Base-by-base conservation (phyloP, 2,329 filamentous ascomycete species). In the Chaetomium strumarium region DNA sequence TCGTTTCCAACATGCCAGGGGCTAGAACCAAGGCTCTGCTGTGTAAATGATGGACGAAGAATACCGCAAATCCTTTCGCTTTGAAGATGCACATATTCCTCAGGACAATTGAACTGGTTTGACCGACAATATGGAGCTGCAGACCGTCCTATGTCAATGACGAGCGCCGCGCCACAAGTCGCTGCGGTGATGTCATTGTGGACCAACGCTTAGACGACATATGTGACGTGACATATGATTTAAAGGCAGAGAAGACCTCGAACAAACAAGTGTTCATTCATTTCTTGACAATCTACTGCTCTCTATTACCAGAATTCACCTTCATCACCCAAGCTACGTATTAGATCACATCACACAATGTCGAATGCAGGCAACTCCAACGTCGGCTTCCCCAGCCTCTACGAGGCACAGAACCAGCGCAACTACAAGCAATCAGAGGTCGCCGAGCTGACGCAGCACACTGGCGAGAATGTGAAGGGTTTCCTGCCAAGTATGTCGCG, bases 381-480 rank as follows among this genome's bases (percentile, higher is more conserved):
- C n/a, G 55, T 60, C 39, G 58, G 54, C 34, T 53, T 52, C 40
- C 50, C 36, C 37, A 49, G 30, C 45, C 45, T 58, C 12, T 60
- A 61, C 55, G 55, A 58, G 31, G 45, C 50, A 10, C 49, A 49
- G 31, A 51, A 60, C 48, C 60, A 62, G 50, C 53, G 49, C 14
- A 55, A 47, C 47, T 30, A 55, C 48, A 31, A 34, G 5, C 42
- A 55, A 8, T 39, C 55, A 10, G 55, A 61, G 20, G 31, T 60
- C 7, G 54, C 57, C 10, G 43, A 61, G 33, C 33, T 57, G 2
- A 45, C 40, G 16, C 36, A 19, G 38, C 52, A 43, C 16, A 56
- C 51, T 16, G 59, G 59, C 9, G 51, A 57, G 52, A 62, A 62
- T 17, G 40, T 61, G 12, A 53, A 49, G 50, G 60, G 57, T 0